A percentile compares a stretch with the other conserved stretches of the same genome.
Conservation (phyloP, 2,329 filamentous ascomycete genomes). For the Dactylellina leptospora region DNA sequence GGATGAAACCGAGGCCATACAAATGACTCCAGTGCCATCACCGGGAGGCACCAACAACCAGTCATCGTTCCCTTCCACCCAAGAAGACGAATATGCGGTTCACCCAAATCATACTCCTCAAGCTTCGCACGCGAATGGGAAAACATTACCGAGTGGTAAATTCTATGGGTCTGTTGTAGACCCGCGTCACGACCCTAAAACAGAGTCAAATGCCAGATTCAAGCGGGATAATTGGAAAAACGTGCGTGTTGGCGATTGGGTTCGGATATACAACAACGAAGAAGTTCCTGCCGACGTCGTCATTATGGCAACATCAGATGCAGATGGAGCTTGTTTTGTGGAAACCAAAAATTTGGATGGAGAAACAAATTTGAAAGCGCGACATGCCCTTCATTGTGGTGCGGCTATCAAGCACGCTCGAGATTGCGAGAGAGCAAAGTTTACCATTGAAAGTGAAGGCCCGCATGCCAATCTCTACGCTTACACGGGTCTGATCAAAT, state of each 20-base stretch:
- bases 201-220: slow-evolving; percentile 75
- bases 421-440: slow-evolving; percentile 89
- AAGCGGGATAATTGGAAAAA: slow-evolving; percentile 96
- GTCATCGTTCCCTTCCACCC: slow-evolving; percentile 59
- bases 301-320: slow-evolving; percentile 89
- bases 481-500: slow-evolving; percentile 88
- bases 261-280: slow-evolving; percentile 95
- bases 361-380: slow-evolving; percentile 96
- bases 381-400: slow-evolving; percentile 86
- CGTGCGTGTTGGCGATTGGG: slow-evolving; percentile 92
- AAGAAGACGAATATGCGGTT: slow-evolving; percentile 25
- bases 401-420: slow-evolving; percentile 83
- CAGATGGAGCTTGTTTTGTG: slow-evolving; percentile 93
- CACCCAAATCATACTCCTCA: slow-evolving; percentile 49
- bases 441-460: slow-evolving; percentile 86
- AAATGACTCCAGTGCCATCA: slow-evolving; percentile 94
- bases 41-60: slow-evolving; percentile 69
- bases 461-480: slow-evolving; percentile 95
- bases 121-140: slow-evolving; percentile 31
- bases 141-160: slow-evolving; percentile 46
- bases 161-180: slow-evolving; percentile 77
- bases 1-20: slow-evolving; percentile 73
- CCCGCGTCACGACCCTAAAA: slow-evolving; percentile 65
- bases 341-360: slow-evolving; percentile 98
- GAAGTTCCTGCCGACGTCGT: slow-evolving; percentile 93